Base-by-base conservation (phyloP, 2,329 filamentous ascomycete genomes). In the Fusarium setosum region DNA sequence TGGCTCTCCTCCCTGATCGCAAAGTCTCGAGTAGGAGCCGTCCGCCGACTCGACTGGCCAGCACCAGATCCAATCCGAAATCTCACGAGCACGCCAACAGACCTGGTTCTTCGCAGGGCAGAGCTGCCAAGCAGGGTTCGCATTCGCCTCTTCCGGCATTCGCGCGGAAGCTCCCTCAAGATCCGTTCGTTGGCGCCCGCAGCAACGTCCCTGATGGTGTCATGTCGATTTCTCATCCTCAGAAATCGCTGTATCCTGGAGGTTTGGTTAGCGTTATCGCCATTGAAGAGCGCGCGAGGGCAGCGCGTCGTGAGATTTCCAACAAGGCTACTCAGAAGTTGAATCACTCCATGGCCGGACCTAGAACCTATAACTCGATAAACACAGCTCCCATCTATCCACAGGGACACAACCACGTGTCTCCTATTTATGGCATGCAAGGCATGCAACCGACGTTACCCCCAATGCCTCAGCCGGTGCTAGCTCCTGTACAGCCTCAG, bases 191-290 rank as follows among this genome's bases (percentile, higher is more conserved):
- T n/a, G 59, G 56, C 4, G 21, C 53, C 13, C 17, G 13, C 17
- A 51, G 37, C 17, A 35, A 23, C 18, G 24, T 34, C 26, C 18
- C 49, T 20, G 41, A 41, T 6, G 44, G 44, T 21, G 44, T 18
- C 18, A 26, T 47, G 5, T 47, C 21, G 15, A 24, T 26, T 12
- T 29, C 44, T 6, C 44, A 47, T 21, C 17, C 26, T 7, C 56
- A 54, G 8, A 60, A 63, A 29, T 57, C 48, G 3, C 48, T 66
- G 32, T 68, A 67, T 26, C 55, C 45, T 0, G 65, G 65, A 4
- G 65, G 65, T 8, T 21, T 68, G 10, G 47, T 68, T 26, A 31
- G 65, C 1, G 45, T 68, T 2, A 68, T 68, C 6, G 65, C 65
- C 2, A 56, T 23, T 1, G 61, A 68, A 10, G 65, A 68, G 23